Evolutionary conservation across 1,284 basidiomycete genomes (phyloP).

Genomic region (Polyporus tsugae): DNA sequence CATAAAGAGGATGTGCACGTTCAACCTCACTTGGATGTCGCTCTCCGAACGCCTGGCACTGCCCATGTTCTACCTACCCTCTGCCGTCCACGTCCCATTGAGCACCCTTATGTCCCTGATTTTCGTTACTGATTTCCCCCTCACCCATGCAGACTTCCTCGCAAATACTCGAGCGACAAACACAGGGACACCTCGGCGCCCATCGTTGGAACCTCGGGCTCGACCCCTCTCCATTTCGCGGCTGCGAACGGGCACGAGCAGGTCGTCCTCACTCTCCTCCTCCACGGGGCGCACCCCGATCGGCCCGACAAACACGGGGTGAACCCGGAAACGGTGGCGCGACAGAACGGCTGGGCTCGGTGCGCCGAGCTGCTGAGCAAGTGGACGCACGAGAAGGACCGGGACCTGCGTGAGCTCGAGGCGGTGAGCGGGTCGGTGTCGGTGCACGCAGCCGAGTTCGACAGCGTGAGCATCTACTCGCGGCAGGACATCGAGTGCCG

Average conservation of each 20-base stretch:
- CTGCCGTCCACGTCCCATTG: no score
- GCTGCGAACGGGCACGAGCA: slow-evolving; percentile 88
- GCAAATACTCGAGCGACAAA: slow-evolving; percentile 80
- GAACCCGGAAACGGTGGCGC: slow-evolving; percentile 79
- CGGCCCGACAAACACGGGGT: slow-evolving; percentile 88
- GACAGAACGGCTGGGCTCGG: slow-evolving; percentile 70
- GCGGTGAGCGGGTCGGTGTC: slow-evolving; percentile 15
- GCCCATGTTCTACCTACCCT: no score
- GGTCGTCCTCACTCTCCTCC: slow-evolving; percentile 79
- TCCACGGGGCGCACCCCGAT: slow-evolving; percentile 81
- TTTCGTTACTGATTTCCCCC: slow-evolving; percentile 6
- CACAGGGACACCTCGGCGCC: slow-evolving; percentile 67
- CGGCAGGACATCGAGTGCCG: slow-evolving; percentile 44
- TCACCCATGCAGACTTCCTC: slow-evolving; percentile 63
- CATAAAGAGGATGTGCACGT: no score
- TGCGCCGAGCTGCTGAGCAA: slow-evolving; percentile 65
- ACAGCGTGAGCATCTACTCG: background rate
- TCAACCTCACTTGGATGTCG: no score
- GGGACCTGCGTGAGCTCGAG: slow-evolving; percentile 54
- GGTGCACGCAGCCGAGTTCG: slow-evolving; percentile 32
- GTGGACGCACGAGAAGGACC: slow-evolving; percentile 67
- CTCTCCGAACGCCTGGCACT: no score
- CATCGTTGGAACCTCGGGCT: slow-evolving; percentile 83
- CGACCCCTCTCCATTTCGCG: slow-evolving; percentile 94
- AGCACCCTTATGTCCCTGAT: background rate